phyloP scores from a whole-genome alignment of 352 stramenopile species.

The Phytophthora rubi region DNA sequence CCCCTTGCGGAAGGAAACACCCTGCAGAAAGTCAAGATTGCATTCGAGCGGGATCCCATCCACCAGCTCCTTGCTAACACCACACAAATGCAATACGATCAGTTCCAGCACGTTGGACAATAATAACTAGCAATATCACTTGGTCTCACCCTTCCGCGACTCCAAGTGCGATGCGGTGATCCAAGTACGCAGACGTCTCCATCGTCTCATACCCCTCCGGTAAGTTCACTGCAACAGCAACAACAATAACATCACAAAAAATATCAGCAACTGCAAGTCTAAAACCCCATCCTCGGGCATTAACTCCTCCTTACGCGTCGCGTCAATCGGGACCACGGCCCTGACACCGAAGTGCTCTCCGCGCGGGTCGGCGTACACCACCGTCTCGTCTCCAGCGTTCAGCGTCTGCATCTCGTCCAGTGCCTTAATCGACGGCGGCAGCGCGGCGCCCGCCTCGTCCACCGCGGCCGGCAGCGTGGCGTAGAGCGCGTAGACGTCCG shows the following conservation, averaged over 20 bases:
- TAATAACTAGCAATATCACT: background rate
- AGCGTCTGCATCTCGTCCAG: slow-evolving; percentile 36
- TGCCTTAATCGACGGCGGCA: slow-evolving; percentile 17
- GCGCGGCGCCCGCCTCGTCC: slow-evolving; percentile 33
- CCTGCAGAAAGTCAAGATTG: slow-evolving; percentile 92
- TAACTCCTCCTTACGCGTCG: slow-evolving; percentile 36
- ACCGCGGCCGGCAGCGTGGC: slow-evolving; percentile 59
- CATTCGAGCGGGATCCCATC: slow-evolving; percentile 92
- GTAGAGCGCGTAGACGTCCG: slow-evolving; percentile 53
- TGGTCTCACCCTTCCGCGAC: slow-evolving; percentile 73
- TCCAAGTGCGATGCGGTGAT: slow-evolving; percentile 74
- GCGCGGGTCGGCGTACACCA: slow-evolving; percentile 71
- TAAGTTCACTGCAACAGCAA: slow-evolving; percentile 55
- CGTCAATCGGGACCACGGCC: slow-evolving; percentile 51
- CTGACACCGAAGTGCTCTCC: slow-evolving; percentile 69
- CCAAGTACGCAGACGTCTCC: slow-evolving; percentile 54
- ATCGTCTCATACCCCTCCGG: slow-evolving; percentile 52
- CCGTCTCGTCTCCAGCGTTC: slow-evolving; percentile 45
- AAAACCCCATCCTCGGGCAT: background rate
- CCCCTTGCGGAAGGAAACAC: slow-evolving; percentile 93
- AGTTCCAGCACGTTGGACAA: background rate
- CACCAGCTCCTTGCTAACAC: slow-evolving; percentile 66
- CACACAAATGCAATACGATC: background rate
- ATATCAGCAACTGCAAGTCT: slow-evolving; percentile 8
- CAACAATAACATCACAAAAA: slow-evolving; percentile 4